Percentiles rank a stretch among this genome's conserved stretches.
Conservation (phyloP, 345 rosid species). For the Boechera stricta region DNA sequence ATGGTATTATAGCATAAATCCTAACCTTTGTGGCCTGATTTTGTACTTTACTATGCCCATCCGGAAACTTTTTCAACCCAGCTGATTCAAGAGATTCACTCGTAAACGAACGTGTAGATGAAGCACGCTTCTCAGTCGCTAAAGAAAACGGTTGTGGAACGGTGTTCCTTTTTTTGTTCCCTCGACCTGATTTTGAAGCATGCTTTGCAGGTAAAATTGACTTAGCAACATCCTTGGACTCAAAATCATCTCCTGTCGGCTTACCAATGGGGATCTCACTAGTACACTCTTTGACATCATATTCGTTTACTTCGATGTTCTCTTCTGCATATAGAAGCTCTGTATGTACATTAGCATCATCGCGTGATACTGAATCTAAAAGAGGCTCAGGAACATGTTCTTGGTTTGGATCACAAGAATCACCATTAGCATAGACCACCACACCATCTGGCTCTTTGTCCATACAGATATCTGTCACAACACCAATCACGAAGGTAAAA, state of each 20-base stretch:
- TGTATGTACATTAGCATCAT: conserved; percentile 53
- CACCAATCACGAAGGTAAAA: conserved; percentile 54
- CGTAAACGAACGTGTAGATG: conserved; percentile 57
- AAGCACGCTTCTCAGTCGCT: conserved; percentile 90
- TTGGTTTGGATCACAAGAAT: conserved; percentile 51
- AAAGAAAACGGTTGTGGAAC: conserved; percentile 90
- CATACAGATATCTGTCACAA: conserved; percentile 70
- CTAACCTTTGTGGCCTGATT: conserved; percentile 37
- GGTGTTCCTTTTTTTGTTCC: conserved; percentile 64
- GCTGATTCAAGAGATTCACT: conserved; percentile 45
- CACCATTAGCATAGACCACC: conserved; percentile 56
- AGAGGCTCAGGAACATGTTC: conserved; percentile 51
- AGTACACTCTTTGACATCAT: conserved; percentile 85
- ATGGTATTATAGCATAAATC: conserved; percentile 8
- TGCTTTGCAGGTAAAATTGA: conserved; percentile 46
- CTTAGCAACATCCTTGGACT: conserved; percentile 31
- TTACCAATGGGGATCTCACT: conserved; percentile 55
- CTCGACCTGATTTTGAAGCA: conserved; percentile 53
- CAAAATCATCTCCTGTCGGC: conserved; percentile 19
- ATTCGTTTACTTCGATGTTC: conserved; percentile 67
- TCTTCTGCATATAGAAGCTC: conserved; percentile 58
- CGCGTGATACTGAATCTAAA: conserved; percentile 51
- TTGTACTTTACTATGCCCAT: conserved; percentile 37
- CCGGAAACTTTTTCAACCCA: conserved; percentile 33
- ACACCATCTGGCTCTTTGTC: conserved; percentile 80